Conservation (phyloP, 768 basidiomycete genomes). For the Trametes sanguinea region DNA sequence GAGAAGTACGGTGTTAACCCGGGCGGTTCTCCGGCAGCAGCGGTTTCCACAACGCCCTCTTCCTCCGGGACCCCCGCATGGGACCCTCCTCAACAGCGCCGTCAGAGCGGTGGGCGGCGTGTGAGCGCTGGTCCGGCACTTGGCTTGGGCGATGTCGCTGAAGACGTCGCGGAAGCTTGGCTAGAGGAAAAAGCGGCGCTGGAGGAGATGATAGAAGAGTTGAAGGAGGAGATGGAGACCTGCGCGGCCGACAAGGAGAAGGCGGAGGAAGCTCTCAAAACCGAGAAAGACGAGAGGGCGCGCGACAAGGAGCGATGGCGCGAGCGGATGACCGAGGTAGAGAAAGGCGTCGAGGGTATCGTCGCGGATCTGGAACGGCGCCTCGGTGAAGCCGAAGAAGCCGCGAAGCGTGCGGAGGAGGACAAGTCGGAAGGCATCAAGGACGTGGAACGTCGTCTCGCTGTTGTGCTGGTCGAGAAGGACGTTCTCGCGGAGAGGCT, state of each 20-base stretch:
- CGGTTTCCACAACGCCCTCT: neutral
- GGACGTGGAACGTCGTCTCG: slow-evolving; percentile 49
- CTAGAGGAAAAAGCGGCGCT: slow-evolving; percentile 67
- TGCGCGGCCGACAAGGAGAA: slow-evolving; percentile 39
- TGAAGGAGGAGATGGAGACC: slow-evolving; percentile 41
- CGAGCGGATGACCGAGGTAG: slow-evolving; percentile 69
- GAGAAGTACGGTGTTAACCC: slow-evolving; percentile 39
- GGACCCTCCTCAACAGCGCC: slow-evolving; percentile 38
- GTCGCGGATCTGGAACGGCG: slow-evolving; percentile 65
- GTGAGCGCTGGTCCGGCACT: slow-evolving; percentile 53
- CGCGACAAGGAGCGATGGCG: slow-evolving; percentile 72
- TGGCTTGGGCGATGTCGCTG: slow-evolving; percentile 59
- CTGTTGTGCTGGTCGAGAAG: slow-evolving; percentile 50
- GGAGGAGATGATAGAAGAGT: slow-evolving; percentile 37
- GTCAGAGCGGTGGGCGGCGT: slow-evolving; percentile 44
- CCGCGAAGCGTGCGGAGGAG: slow-evolving; percentile 42
- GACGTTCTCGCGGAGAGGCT: slow-evolving; percentile 60
- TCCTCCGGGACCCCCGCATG: slow-evolving; percentile 16
- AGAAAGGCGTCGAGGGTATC: slow-evolving; percentile 67
- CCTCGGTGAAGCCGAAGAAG: slow-evolving; percentile 52
- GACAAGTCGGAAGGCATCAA: slow-evolving; percentile 43
- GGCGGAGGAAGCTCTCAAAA: slow-evolving; percentile 47
- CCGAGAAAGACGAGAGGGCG: slow-evolving; percentile 58
- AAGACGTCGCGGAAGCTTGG: slow-evolving; percentile 69
- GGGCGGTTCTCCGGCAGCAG: neutral